Base-by-base conservation (phyloP, 306 rosid species). In the Lotus japonicus region DNA sequence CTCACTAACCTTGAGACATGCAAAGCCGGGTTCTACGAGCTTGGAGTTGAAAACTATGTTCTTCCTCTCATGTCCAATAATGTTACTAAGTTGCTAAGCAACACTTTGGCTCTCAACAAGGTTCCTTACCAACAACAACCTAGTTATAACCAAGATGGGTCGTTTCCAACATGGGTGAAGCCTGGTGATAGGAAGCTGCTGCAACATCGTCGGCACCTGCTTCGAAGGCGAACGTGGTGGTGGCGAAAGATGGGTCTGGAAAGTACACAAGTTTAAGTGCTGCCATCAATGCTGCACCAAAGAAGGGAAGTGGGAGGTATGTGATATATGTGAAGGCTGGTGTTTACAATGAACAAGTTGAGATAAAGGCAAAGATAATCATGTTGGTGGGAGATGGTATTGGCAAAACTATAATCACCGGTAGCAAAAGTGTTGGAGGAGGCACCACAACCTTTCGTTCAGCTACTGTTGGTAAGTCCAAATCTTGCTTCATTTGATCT, bases 371-470 rank as follows among this genome's bases (percentile, higher is more conserved):
- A 13, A 77, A 81, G 9, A 88, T 86, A 65, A 73, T 88, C 5
- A 91, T 88, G 95, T 66, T 91, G 73, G 33, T 84, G 0, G 97
- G 97, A 18, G 97, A 88, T 73, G 95, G 95, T 4, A 88, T 84
- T 7, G 95, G 92, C 5, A 84, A 79, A 64, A 91, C 95, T 9
- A 67, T 91, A 6, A 71, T 91, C 35, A 91, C 97, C 0, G 92
- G 97, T 43, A 91, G 92, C 74, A 83, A 71, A 77, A 91, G 97
- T 57, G 97, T 91, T 43, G 92, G 90, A 51, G 97, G 95, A 0
- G 97, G 92, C 11, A 64, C 84, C 44, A 91, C 97, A 4, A 91
- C 97, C 18, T 91, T 86, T 35, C 69, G 75, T 7, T 91, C 97
- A 9, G 95, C 97, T 5, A 91, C 95, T 2, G 92, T 91, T 11